These are phyloP conservation scores for Aphanomyces euteiches DNA, from an alignment of 352 stramenopile genomes.

Conservation along the genomic window DNA sequence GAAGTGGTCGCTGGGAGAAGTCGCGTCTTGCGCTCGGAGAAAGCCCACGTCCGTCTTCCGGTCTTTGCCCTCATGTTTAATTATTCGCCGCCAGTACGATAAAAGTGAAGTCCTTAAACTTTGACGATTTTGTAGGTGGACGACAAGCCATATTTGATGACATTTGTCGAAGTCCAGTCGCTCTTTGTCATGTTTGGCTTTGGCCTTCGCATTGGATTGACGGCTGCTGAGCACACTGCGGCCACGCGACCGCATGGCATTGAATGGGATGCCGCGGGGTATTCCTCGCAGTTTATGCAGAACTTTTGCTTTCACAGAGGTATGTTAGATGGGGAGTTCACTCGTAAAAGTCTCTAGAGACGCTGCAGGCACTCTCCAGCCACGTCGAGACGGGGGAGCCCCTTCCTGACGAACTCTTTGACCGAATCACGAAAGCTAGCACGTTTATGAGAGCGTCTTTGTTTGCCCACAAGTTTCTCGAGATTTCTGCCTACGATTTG, in stretches of 20 bases:
- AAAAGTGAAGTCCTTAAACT: background rate
- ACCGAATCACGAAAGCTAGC: slow-evolving; percentile 93
- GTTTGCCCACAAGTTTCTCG: background rate
- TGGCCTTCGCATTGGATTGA: slow-evolving; percentile 98
- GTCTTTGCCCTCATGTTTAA: slow-evolving; percentile 98
- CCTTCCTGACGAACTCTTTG: slow-evolving; percentile 91
- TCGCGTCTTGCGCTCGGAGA: slow-evolving; percentile 69
- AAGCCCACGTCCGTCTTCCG: slow-evolving; percentile 71
- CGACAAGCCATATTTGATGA: slow-evolving; percentile 96
- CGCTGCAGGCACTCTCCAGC: slow-evolving; percentile 51
- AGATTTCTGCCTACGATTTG: background rate
- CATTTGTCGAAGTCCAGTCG: slow-evolving; percentile 96
- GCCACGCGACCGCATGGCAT: slow-evolving; percentile 96
- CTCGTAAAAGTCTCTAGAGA: background rate
- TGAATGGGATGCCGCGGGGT: slow-evolving; percentile 98
- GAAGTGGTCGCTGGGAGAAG: slow-evolving; percentile 93
- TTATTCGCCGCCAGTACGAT: slow-evolving; percentile 85
- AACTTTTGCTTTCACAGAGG: slow-evolving; percentile 96
- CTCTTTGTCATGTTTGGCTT: slow-evolving; percentile 96
- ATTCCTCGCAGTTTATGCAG: slow-evolving; percentile 98
- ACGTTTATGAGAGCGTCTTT: slow-evolving; percentile 82
- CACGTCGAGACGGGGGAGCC: slow-evolving; percentile 85
- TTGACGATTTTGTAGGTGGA: slow-evolving; percentile 38
- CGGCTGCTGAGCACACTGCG: slow-evolving; percentile 90
- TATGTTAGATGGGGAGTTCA: background rate